A percentile compares a stretch with the other conserved stretches of the same genome.
Evolutionary conservation across 2,329 filamentous ascomycete species (phyloP).

Genomic region (Plectosphaerella plurivora): DNA sequence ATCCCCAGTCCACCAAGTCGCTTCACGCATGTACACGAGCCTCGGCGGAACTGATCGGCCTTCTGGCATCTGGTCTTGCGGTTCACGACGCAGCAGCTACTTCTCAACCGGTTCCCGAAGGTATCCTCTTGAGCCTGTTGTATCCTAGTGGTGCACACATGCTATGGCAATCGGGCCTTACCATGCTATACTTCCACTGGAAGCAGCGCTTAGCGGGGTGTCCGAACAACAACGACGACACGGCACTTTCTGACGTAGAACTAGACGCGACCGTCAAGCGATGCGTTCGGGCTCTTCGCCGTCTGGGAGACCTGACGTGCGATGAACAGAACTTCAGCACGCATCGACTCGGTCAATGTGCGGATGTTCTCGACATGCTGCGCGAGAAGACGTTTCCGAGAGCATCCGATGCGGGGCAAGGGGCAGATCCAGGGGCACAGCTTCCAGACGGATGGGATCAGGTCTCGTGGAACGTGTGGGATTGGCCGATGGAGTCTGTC

Average conservation of each 20-base stretch:
- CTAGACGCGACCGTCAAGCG: slow-evolving; percentile 11
- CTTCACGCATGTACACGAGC: slow-evolving; percentile 12
- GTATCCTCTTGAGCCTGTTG: slow-evolving; percentile 8
- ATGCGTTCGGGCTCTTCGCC: slow-evolving; percentile 10
- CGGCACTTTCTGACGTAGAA: slow-evolving; percentile 2
- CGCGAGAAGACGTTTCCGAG: slow-evolving; percentile 14
- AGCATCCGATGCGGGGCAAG: neutral
- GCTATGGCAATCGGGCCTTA: slow-evolving; percentile 19
- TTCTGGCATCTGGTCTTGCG: neutral
- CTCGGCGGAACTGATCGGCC: slow-evolving; percentile 6
- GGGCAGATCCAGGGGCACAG: slow-evolving; percentile 1
- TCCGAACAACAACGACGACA: neutral
- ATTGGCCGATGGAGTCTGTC: slow-evolving; percentile 20
- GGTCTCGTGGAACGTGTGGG: slow-evolving; percentile 18
- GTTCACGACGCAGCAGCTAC: neutral
- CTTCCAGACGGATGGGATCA: slow-evolving; percentile 13
- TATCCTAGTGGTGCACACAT: slow-evolving; percentile 19
- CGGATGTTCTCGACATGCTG: slow-evolving; percentile 15
- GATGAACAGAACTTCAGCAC: slow-evolving; percentile 6
- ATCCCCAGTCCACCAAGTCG: slow-evolving; percentile 14
- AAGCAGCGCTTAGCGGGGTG: slow-evolving; percentile 9
- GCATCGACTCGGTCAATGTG: slow-evolving; percentile 11
- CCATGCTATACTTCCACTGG: slow-evolving; percentile 16
- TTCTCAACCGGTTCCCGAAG: neutral
- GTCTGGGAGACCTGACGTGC: slow-evolving; percentile 6